These are phyloP conservation scores for Colletotrichum trifolii DNA, from an alignment of 2,329 filamentous ascomycete species.

Conservation along the genomic window DNA sequence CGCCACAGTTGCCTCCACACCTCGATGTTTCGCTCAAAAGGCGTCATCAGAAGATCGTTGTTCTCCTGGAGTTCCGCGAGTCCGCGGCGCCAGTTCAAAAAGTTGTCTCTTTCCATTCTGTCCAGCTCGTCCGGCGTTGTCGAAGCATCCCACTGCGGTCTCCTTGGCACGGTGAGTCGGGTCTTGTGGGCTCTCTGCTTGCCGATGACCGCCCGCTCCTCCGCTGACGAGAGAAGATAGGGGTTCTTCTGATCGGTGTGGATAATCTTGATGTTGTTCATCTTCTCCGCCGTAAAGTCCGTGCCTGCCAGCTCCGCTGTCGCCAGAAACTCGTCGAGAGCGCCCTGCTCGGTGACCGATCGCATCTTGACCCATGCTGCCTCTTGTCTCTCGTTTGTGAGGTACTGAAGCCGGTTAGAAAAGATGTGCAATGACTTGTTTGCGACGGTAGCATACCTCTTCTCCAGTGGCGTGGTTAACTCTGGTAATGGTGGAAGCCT, in stretches of 20 bases:
- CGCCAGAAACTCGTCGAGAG: conserved; percentile 94
- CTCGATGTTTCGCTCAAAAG: conserved; percentile 96
- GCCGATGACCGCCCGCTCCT: conserved; percentile 80
- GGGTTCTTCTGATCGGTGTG: conserved; percentile 97
- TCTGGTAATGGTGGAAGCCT: conserved; percentile 68
- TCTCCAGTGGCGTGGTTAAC: conserved; percentile 85
- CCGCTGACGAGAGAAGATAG: conserved; percentile 85
- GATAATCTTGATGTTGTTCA: conserved; percentile 99
- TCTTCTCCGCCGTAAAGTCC: conserved; percentile 98
- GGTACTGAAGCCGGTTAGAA: conserved; percentile 67
- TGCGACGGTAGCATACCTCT: conserved; percentile 58
- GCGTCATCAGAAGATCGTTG: conserved; percentile 95
- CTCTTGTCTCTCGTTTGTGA: conserved; percentile 90
- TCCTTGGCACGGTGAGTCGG: conserved; percentile 86
- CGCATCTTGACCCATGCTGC: conserved; percentile 99
- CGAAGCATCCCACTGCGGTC: conserved; percentile 86
- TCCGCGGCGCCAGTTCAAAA: conserved; percentile 89
- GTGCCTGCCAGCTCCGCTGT: conserved; percentile 98
- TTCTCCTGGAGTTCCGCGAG: conserved; percentile 94
- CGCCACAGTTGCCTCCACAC: conserved; percentile 99
- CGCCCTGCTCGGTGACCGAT: conserved; percentile 96
- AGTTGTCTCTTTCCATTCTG: conserved; percentile 78
- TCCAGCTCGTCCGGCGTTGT: conserved; percentile 90
- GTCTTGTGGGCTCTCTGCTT: conserved; percentile 87
- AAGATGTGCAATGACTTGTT: too few relatives aligned